Evolutionary conservation across 805 yeast genomes (phyloP), one percentile per base, ranked within the genome.

Genomic region (Millerozyma miso): DNA sequence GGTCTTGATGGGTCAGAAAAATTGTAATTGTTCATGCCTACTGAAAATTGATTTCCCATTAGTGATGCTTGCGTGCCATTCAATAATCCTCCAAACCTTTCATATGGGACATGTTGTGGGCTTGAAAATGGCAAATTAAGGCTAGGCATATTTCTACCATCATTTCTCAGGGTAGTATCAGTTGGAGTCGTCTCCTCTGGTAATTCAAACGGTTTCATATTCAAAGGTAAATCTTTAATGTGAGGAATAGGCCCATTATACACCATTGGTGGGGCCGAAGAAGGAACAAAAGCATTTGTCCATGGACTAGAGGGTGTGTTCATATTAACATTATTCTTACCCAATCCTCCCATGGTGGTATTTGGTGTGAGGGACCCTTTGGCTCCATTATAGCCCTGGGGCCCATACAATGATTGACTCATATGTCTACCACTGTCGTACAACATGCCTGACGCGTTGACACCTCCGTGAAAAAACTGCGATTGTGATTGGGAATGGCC

Each of bases 261-360:
- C 17, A 55, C 49, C 34, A 64, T 58, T 0, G 71, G 71, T 15
- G 71, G 73, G 3, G 72, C 72, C 3, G 68, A 55, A 20, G 60
- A 53, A 1, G 72, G 72, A 17, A 65, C 47, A 37, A 58, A 63
- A 23, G 44, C 54, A 43, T 47, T 55, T 38, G 58, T 58, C 69
- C 71, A 65, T 5, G 76, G 65, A 43, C 55, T 58, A 5, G 58
- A 46, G 12, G 74, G 74, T 13, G 74, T 68, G 29, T 45, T 51
- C 34, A 57, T 58, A 23, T 23, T 23, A 10, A 10, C 29, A 10
- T 23, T 23, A 23, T 23, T 23, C 40, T 52, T 58, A 34, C 41
- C 55, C 39, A 53, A 57, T 4, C 51, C 44, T 0, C 55, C 58
- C 13, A 49, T 44, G 5, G 57, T 46, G 2, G 67, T 59, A 35